Conservation (phyloP, 768 basidiomycete genomes). For the Gymnopilus dilepis region DNA sequence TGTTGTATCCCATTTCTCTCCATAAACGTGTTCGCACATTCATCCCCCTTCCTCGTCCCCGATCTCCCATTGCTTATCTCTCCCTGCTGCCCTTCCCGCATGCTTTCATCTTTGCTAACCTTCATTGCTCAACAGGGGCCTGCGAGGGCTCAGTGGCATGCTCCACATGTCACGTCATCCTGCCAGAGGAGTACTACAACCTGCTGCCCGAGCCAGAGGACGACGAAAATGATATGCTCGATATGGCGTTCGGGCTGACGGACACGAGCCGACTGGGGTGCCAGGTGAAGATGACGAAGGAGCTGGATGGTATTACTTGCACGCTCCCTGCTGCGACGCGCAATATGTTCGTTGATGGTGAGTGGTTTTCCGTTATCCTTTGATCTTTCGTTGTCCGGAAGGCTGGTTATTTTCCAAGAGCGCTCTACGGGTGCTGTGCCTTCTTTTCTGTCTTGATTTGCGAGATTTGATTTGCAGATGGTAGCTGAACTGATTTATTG, state of each 20-base stretch:
- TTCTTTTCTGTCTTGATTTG: no score
- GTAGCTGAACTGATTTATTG: neutral
- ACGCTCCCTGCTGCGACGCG: slow-evolving; percentile 89
- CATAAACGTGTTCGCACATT: neutral
- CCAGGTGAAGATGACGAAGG: slow-evolving; percentile 77
- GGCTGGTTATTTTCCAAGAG: no score
- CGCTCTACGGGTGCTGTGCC: no score
- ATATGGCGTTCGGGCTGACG: slow-evolving; percentile 96
- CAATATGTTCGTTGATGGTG: slow-evolving; percentile 98
- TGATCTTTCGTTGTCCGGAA: neutral
- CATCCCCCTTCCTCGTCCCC: neutral
- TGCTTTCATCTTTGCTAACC: neutral
- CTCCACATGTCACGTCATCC: slow-evolving; percentile 96
- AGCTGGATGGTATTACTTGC: slow-evolving; percentile 85
- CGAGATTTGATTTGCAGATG: no score
- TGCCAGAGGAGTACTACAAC: slow-evolving; percentile 83
- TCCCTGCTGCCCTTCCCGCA: slow-evolving; percentile 2
- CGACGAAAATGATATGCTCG: slow-evolving; percentile 98
- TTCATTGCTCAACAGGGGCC: slow-evolving; percentile 62
- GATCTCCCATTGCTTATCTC: neutral
- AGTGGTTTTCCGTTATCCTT: slow-evolving; percentile 27
- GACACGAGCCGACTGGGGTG: slow-evolving; percentile 89
- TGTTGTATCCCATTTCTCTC: neutral
- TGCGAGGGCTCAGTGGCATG: slow-evolving; percentile 98
- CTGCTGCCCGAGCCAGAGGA: slow-evolving; percentile 91